phyloP scores from a whole-genome alignment of 164 flowering plant species.

The Chimonanthus salicifolius region DNA sequence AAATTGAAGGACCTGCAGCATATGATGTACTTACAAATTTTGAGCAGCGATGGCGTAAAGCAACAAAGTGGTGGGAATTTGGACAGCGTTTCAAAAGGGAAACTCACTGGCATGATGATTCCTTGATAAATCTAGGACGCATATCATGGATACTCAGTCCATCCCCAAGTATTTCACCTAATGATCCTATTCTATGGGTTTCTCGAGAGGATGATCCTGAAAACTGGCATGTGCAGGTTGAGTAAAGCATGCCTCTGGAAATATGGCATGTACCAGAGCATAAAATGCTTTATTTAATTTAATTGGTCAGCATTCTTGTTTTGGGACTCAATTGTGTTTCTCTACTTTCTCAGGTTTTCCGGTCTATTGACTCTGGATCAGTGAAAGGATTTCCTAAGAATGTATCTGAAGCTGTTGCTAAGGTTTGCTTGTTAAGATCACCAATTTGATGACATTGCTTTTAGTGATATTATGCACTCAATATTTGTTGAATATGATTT shows the following conservation, averaged over 20 bases:
- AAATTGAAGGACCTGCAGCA: conserved; percentile 81
- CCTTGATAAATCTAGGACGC: conserved; percentile 64
- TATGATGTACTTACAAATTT: conserved; percentile 79
- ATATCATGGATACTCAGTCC: conserved; percentile 93
- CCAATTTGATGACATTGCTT: background rate
- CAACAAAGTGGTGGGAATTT: conserved; percentile 65
- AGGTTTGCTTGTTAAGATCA: conserved; percentile 31
- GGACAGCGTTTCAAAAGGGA: conserved; percentile 33
- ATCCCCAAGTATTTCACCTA: conserved; percentile 16
- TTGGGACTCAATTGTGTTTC: conserved; percentile 7
- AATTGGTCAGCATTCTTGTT: background rate
- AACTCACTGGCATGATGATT: conserved; percentile 64
- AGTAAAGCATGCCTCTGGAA: background rate
- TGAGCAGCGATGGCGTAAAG: conserved; percentile 80
- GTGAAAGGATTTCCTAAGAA: conserved; percentile 58
- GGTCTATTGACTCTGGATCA: conserved; percentile 90
- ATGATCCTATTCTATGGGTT: conserved; percentile 41
- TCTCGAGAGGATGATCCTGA: conserved; percentile 55
- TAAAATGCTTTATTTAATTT: conserved; percentile 5
- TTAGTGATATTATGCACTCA: background rate
- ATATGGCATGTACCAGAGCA: background rate
- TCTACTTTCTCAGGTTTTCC: conserved; percentile 49
- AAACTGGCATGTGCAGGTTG: conserved; percentile 86
- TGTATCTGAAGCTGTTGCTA: conserved; percentile 22
- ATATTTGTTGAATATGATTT: too few relatives aligned